These are phyloP conservation scores for Dissophora globulifera DNA, from an alignment of 192 early-diverging fungal species.

Conservation along the genomic window DNA sequence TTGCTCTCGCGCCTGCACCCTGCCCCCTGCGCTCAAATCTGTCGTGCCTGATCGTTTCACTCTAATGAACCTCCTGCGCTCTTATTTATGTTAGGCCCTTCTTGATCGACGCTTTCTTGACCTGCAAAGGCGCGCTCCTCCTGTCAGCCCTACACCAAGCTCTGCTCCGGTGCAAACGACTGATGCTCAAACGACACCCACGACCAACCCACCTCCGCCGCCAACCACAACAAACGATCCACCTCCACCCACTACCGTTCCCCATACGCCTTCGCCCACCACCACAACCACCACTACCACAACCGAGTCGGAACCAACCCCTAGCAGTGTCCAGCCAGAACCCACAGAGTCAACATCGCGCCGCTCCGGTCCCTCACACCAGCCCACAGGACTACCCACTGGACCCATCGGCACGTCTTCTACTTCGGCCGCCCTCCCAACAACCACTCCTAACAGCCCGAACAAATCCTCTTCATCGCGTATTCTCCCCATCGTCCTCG, in stretches of 20 bases:
- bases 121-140: no score
- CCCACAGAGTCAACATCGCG: slow-evolving; percentile 5
- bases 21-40: no score
- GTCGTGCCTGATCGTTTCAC: no score
- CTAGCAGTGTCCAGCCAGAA: not conserved
- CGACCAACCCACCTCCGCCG: not conserved
- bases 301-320: not conserved
- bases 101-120: no score
- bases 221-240: not conserved
- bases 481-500: slow-evolving; percentile 41
- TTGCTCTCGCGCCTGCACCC: no score
- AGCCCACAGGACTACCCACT: not conserved
- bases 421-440: slow-evolving; percentile 13
- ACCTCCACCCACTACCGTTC: not conserved
- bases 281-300: not conserved
- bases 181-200: slow-evolving; percentile 2
- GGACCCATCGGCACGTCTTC: not conserved
- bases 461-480: slow-evolving; percentile 9
- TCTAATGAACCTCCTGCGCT: no score
- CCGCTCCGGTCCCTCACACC: not conserved
- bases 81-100: no score
- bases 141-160: not conserved
- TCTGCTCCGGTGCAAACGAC: not conserved
- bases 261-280: not conserved
- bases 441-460: slow-evolving; percentile 5